Evolutionary conservation across 2,329 filamentous ascomycete genomes (phyloP).

Genomic region (Aspergillus sp.): DNA sequence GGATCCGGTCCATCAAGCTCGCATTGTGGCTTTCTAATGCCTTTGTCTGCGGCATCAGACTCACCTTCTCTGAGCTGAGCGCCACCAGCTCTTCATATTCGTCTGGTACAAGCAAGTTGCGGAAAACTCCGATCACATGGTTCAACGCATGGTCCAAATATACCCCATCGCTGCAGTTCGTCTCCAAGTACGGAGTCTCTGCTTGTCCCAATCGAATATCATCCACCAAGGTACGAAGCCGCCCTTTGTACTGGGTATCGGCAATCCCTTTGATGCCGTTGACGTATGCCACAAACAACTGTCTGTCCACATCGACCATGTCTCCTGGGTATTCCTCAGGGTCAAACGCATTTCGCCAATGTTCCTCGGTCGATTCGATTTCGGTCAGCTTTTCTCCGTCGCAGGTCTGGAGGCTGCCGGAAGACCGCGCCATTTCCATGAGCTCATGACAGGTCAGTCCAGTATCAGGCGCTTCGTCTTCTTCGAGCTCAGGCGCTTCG

Average conservation of each 20-base stretch:
- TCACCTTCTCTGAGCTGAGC: conserved; percentile 18
- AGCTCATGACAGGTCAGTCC: conserved; percentile 37
- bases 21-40: conserved; percentile 8
- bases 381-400: conserved; percentile 13
- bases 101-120: conserved; percentile 31
- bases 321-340: conserved; percentile 33
- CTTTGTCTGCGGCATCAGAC: conserved; percentile 3
- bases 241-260: conserved; percentile 26
- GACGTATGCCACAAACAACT: conserved; percentile 35
- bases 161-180: conserved; percentile 22
- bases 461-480: conserved; percentile 17
- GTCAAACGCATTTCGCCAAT: conserved; percentile 4
- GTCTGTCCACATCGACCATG: conserved; percentile 32
- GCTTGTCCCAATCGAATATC: conserved; percentile 27
- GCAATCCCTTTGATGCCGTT: conserved; percentile 35
- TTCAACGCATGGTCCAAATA: conserved; percentile 32
- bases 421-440: conserved; percentile 28
- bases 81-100: conserved; percentile 29
- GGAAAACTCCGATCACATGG: conserved; percentile 36
- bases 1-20: conserved; percentile 27
- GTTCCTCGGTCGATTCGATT: conserved; percentile 12
- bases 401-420: conserved; percentile 14
- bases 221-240: conserved; percentile 27
- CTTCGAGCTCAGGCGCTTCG: conserved; percentile 20
- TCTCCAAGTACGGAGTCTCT: conserved; percentile 26